These are phyloP conservation scores for Xylaria cubensis DNA, from an alignment of 495 filamentous ascomycete genomes.

Conservation along the genomic window DNA sequence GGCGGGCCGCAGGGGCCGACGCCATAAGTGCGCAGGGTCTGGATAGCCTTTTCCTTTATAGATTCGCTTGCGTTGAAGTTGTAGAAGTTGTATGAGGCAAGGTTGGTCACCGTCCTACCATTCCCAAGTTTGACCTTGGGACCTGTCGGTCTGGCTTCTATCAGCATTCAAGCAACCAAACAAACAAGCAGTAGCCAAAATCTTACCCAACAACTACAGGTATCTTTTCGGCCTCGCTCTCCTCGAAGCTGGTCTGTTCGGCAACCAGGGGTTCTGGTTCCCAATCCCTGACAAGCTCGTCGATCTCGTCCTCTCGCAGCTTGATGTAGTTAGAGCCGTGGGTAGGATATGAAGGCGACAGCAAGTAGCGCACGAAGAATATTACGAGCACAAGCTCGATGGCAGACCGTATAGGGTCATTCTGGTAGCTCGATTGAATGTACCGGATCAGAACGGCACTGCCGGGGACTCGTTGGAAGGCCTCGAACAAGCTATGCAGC, in stretches of 20 bases:
- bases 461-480: constrained; percentile 89
- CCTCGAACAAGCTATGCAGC: constrained; percentile 67
- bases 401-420: constrained; percentile 91
- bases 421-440: constrained; percentile 94
- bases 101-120: constrained; percentile 88
- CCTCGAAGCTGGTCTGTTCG: constrained; percentile 72
- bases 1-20: constrained; percentile 96
- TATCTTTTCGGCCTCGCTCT: constrained; percentile 80
- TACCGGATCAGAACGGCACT: constrained; percentile 95
- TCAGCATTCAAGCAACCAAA: constrained; percentile 9
- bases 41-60: constrained; percentile 92
- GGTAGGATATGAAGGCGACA: constrained; percentile 89
- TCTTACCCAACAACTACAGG: constrained; percentile 86
- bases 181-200: constrained; percentile 19
- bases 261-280: constrained; percentile 90
- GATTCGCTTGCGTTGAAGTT: constrained; percentile 92
- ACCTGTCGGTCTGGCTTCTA: constrained; percentile 72
- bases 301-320: constrained; percentile 93
- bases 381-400: constrained; percentile 95
- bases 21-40: constrained; percentile 91
- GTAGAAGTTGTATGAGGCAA: constrained; percentile 95
- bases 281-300: constrained; percentile 97
- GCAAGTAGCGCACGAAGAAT: constrained; percentile 91
- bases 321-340: constrained; percentile 84
- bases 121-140: constrained; percentile 88